Base-by-base conservation (phyloP, 352 stramenopile genomes). In the Phytopythium boreale region DNA sequence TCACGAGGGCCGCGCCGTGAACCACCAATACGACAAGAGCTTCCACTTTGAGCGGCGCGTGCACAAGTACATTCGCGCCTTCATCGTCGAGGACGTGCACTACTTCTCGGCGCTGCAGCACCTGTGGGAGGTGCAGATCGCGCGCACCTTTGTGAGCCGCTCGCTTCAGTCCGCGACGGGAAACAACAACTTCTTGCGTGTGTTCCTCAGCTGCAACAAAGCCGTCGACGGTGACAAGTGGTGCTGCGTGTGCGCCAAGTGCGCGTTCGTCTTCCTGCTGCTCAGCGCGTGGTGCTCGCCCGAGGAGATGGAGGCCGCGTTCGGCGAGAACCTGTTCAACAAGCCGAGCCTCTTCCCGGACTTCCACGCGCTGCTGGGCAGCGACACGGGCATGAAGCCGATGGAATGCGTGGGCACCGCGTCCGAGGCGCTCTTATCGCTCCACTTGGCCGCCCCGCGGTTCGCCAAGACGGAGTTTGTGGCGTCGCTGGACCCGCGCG, bases 1-100 rank as follows among this genome's bases (percentile, higher is more conserved):
- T 26, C 69, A 79, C 26, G 60, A 74, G 50, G 71, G 72, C 29
- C 64, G 65, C 8, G 36, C 51, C 6, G 75, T 82, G 41, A 82
- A 80, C 60, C 75, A 80, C 56, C 75, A 80, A 50, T 80, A 76
- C 44, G 75, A 82, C 75, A 82, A 82, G 63, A 79, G 69, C 57
- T 82, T 80, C 57, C 63, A 67, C 31, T 79, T 80, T 56, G 75
- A 80, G 36, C 63, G 41, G 17, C 66, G 59, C 0, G 69, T 63
- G 14, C 69, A 80, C 39, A 56, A 46, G 24, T 82, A 82, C 52
- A 80, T 82, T 10, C 62, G 64, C 24, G 71, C 67, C 59, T 77
- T 76, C 44, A 39, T 80, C 19, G 67, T 77, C 14, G 44, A 67
- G 58, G 72, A 73, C 43, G 46, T 82, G 51, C 69, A 80, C 64